Conservation (phyloP, 257 asterid genomes). For the Ilex aquifolium region DNA sequence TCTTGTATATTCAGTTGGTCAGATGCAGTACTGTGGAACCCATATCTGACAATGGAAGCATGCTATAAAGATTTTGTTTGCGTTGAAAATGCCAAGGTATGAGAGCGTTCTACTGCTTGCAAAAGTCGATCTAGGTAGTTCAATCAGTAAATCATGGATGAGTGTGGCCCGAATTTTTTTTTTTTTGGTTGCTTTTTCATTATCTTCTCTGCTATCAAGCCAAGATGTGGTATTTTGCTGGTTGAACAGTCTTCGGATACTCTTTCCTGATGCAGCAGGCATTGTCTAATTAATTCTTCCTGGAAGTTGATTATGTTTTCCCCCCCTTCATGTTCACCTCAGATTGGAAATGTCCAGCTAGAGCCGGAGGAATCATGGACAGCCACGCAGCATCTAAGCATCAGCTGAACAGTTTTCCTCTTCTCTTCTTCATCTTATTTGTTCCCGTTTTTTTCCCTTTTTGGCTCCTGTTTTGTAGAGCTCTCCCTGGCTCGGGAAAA, state of each 20-base stretch:
- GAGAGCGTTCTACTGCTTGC: slow-evolving; percentile 4
- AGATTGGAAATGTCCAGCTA: slow-evolving; percentile 74
- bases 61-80: slow-evolving; percentile 90
- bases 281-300: not conserved
- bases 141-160: not conserved
- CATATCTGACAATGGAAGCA: slow-evolving; percentile 82
- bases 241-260: not conserved
- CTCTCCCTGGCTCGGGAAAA: too few relatives aligned
- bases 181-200: not conserved
- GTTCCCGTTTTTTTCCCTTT: too few relatives aligned
- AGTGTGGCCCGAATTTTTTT: not conserved
- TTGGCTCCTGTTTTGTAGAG: too few relatives aligned
- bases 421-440: too few relatives aligned
- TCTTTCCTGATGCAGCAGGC: not conserved
- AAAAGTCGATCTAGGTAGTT: not conserved
- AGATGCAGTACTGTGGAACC: slow-evolving; percentile 95
- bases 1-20: slow-evolving; percentile 59
- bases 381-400: slow-evolving; percentile 58
- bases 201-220: not conserved
- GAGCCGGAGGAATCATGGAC: slow-evolving; percentile 79
- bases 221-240: not conserved
- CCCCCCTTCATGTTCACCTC: slow-evolving; percentile 18
- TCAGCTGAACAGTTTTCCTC: slow-evolving; percentile 29
- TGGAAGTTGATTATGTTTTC: not conserved
- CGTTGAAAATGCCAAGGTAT: slow-evolving; percentile 95